A percentile compares a stretch with the other conserved stretches of the same genome.
These are phyloP conservation scores for Trebouxia gelatinosa DNA, from an alignment of 163 green algal genomes.

Conservation along the genomic window DNA sequence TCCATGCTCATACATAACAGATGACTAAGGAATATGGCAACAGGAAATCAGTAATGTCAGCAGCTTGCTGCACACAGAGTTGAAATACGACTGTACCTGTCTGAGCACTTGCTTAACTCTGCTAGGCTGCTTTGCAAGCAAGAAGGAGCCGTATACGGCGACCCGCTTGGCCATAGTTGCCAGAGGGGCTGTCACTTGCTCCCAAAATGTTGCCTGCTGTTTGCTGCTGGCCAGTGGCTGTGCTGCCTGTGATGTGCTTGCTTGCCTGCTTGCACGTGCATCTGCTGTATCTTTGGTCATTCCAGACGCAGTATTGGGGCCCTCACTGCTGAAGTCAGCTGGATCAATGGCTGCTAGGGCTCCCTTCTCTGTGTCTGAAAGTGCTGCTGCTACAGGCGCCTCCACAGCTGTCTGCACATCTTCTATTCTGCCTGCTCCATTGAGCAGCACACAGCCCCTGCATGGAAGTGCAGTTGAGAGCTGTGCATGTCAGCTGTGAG, in stretches of 20 bases:
- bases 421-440: slow-evolving; percentile 71
- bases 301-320: neutral
- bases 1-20: too few species aligned
- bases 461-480: neutral
- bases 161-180: slow-evolving; percentile 43
- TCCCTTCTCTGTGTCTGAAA: slow-evolving; percentile 7
- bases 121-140: slow-evolving; percentile 68
- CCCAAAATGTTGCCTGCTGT: neutral
- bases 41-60: too few species aligned
- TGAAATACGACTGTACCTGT: too few species aligned
- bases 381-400: slow-evolving; percentile 15
- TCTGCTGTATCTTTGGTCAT: slow-evolving; percentile 2
- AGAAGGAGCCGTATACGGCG: slow-evolving; percentile 70
- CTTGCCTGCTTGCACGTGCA: neutral
- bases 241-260: neutral
- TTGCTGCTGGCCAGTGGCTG: slow-evolving; percentile 5
- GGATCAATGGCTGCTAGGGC: slow-evolving; percentile 9
- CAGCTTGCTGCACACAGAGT: neutral
- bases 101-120: slow-evolving; percentile 61
- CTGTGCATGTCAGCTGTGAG: too few species aligned
- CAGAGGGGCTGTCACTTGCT: slow-evolving; percentile 27
- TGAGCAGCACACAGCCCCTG: slow-evolving; percentile 71
- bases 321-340: neutral
- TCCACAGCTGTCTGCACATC: slow-evolving; percentile 42
- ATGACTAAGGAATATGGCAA: too few species aligned